Conservation (phyloP, 192 early-diverging fungal genomes). For the Umbelopsis sp. region DNA sequence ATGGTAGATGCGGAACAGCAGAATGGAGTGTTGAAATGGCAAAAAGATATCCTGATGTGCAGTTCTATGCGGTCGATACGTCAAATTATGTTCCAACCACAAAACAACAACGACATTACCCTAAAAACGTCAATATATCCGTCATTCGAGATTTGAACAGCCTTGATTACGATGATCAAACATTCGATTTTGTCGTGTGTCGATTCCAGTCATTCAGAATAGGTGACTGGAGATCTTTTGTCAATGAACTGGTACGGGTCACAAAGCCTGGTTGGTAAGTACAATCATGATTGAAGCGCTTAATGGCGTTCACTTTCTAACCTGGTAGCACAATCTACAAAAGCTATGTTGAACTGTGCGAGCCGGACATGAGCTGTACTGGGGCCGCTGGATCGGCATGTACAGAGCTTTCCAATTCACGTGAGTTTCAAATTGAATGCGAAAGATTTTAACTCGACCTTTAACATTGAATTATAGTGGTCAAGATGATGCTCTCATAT, state of each 20-base stretch:
- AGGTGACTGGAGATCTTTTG: background rate
- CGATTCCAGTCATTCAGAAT: slow-evolving; percentile 4
- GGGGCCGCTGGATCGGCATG: background rate
- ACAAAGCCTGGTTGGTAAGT: slow-evolving; percentile 7
- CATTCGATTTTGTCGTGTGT: slow-evolving; percentile 12
- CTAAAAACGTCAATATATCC: background rate
- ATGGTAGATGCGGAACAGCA: background rate
- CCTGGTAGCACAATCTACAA: background rate
- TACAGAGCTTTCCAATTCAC: background rate
- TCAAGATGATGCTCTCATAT: background rate
- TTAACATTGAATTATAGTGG: background rate
- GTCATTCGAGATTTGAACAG: background rate
- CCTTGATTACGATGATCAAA: background rate
- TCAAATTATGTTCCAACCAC: background rate
- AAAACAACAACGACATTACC: background rate
- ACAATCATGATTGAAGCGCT: background rate
- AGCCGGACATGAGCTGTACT: background rate
- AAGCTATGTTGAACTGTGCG: slow-evolving; percentile 6
- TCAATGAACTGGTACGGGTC: slow-evolving; percentile 4
- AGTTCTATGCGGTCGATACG: background rate
- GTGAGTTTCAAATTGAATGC: background rate
- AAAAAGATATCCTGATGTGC: background rate
- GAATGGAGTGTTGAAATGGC: slow-evolving; percentile 4
- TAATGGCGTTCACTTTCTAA: too few species aligned
- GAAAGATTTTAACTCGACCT: background rate